Percentiles rank a stretch among this genome's conserved stretches.
phyloP scores from a whole-genome alignment of 2,329 filamentous ascomycete species.

The Zymoseptoria crescenta region DNA sequence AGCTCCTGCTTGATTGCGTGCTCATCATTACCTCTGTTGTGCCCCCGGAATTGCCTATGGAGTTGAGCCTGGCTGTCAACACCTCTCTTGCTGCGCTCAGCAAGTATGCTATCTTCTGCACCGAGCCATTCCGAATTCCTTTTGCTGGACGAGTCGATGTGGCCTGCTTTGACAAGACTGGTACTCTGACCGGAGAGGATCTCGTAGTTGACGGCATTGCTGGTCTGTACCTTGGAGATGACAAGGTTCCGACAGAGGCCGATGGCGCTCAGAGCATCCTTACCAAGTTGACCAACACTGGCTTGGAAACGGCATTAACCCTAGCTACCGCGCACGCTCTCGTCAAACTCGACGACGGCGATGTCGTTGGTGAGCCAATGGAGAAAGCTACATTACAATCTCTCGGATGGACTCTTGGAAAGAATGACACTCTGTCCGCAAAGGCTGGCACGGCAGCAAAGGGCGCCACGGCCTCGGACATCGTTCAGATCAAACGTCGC shows the following conservation, averaged over 20 bases:
- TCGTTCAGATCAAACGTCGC: conserved; percentile 87
- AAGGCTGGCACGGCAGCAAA: conserved; percentile 46
- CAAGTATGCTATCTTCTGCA: conserved; percentile 96
- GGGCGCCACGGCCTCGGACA: conserved; percentile 49
- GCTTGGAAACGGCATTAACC: conserved; percentile 80
- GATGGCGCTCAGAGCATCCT: conserved; percentile 80
- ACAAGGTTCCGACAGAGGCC: conserved; percentile 55
- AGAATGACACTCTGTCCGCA: conserved; percentile 73
- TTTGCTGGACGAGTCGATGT: conserved; percentile 92
- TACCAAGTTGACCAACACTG: conserved; percentile 60
- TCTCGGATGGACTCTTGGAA: conserved; percentile 86
- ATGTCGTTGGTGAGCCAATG: conserved; percentile 97
- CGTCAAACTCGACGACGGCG: conserved; percentile 92
- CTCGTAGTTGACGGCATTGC: conserved; percentile 95
- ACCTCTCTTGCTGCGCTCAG: conserved; percentile 90
- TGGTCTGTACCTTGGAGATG: conserved; percentile 66
- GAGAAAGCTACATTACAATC: conserved; percentile 89
- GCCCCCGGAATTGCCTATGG: conserved; percentile 97
- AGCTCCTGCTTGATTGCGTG: conserved; percentile 92
- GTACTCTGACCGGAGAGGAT: conserved; percentile 92
- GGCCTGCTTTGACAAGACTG: conserved; percentile 98
- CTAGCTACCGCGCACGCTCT: conserved; percentile 91
- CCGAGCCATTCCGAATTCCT: conserved; percentile 95
- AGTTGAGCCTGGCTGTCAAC: conserved; percentile 93
- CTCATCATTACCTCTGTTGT: conserved; percentile 97